A percentile compares a stretch with the other conserved stretches of the same genome.
These are phyloP conservation scores for Penicillium sp. DNA, from an alignment of 2,329 filamentous ascomycete species.

Conservation along the genomic window DNA sequence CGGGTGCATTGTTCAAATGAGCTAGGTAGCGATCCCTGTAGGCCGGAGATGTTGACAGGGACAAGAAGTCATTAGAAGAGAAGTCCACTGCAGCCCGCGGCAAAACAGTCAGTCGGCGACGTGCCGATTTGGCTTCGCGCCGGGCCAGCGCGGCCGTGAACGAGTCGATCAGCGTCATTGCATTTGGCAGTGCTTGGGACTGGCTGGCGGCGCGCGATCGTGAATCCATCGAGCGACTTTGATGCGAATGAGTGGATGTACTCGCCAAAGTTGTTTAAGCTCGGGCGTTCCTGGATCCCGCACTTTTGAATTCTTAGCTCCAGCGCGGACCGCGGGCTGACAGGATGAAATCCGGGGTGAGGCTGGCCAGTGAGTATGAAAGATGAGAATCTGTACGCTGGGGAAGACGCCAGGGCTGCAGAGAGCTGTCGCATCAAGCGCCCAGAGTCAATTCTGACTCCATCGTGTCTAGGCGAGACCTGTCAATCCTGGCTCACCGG, in stretches of 20 bases:
- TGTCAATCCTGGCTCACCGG: no score
- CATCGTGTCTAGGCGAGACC: no score
- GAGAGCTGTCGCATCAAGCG: no score
- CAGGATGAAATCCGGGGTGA: constrained; percentile 7
- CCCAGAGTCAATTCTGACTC: no score
- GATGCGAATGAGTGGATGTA: background rate
- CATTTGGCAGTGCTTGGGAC: background rate
- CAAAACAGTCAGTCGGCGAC: constrained; percentile 49
- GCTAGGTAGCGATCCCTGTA: constrained; percentile 51
- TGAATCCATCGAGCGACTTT: background rate
- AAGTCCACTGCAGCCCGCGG: constrained; percentile 53
- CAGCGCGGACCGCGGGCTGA: constrained; percentile 5
- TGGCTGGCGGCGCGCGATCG: background rate
- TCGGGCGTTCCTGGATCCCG: constrained; percentile 8
- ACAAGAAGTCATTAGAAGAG: constrained; percentile 65
- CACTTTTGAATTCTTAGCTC: constrained; percentile 14
- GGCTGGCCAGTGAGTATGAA: background rate
- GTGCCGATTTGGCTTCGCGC: constrained; percentile 45
- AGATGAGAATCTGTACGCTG: no score
- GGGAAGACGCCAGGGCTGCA: no score
- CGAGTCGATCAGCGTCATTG: constrained; percentile 28
- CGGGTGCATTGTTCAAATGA: constrained; percentile 42
- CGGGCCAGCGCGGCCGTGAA: constrained; percentile 36
- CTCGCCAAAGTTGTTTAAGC: background rate
- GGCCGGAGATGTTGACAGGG: constrained; percentile 49